Evolutionary conservation across 1,139 yeast genomes (phyloP).

Genomic region (Ogataea hybrid): DNA sequence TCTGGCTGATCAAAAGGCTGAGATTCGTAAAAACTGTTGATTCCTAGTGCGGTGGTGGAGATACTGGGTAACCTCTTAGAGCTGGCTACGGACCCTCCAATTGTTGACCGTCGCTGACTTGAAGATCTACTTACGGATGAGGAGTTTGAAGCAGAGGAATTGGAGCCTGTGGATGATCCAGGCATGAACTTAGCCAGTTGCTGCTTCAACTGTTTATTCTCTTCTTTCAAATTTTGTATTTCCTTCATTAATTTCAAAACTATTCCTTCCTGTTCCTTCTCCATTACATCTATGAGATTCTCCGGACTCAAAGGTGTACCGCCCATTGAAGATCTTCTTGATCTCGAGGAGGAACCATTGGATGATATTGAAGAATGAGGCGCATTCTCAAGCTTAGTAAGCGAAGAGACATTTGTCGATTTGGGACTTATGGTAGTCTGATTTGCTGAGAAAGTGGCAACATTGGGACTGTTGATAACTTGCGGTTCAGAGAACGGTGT

Average conservation of each 20-base stretch:
- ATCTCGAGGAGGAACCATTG: conserved; percentile 19
- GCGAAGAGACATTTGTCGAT: conserved; percentile 9
- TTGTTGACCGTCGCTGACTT: conserved; percentile 26
- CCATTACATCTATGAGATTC: conserved; percentile 55
- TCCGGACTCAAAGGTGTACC: conserved; percentile 19
- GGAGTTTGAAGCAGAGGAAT: conserved; percentile 15
- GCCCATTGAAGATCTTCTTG: conserved; percentile 20
- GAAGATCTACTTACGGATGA: conserved; percentile 21
- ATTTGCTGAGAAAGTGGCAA: conserved; percentile 10
- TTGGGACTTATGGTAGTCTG: conserved; percentile 12
- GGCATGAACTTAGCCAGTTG: conserved; percentile 22
- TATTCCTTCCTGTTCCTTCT: conserved; percentile 66
- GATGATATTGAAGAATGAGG: conserved; percentile 24
- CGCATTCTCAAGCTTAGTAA: conserved; percentile 15
- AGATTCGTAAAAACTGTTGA: conserved; percentile 1
- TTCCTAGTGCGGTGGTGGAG: conserved; percentile 8
- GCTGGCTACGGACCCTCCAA: conserved; percentile 19
- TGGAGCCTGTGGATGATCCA: conserved; percentile 13
- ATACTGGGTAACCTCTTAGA: conserved; percentile 20
- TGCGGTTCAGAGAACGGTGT: conserved; percentile 14
- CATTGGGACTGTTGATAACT: conserved; percentile 13
- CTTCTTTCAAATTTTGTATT: conserved; percentile 49
- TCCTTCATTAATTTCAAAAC: conserved; percentile 58
- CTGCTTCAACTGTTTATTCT: conserved; percentile 40
- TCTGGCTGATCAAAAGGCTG: conserved; percentile 11